phyloP scores from a whole-genome alignment of 805 yeast species.

The Cyberlindnera suaveolens region DNA sequence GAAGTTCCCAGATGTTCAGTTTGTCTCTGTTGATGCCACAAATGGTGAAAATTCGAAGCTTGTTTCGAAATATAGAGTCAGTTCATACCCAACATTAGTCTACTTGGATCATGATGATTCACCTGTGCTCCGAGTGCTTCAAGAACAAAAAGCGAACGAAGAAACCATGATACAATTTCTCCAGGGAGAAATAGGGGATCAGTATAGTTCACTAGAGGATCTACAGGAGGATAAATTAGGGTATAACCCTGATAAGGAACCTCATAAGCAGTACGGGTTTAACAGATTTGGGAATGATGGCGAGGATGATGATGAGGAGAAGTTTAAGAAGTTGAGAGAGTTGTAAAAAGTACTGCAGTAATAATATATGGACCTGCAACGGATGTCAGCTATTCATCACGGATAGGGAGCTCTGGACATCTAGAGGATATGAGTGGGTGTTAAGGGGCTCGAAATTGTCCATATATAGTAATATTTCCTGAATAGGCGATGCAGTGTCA shows the following conservation, averaged over 20 bases:
- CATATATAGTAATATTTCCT: too few species aligned
- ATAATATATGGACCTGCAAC: too few species aligned
- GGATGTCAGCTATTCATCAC: too few species aligned
- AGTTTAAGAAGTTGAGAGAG: conserved; percentile 18
- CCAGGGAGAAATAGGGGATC: conserved; percentile 23
- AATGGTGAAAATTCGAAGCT: conserved; percentile 22
- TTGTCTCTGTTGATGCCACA: conserved; percentile 31
- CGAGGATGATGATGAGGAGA: conserved; percentile 13
- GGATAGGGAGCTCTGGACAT: not conserved
- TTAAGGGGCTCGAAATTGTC: too few species aligned
- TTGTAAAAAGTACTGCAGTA: conserved; percentile 4
- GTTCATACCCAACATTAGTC: conserved; percentile 27
- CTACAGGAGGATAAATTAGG: conserved; percentile 8
- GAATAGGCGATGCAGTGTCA: too few species aligned
- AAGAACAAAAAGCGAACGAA: conserved; percentile 19
- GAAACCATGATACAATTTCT: conserved; percentile 23
- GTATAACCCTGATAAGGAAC: conserved; percentile 13
- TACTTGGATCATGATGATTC: conserved; percentile 17
- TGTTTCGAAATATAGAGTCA: conserved; percentile 23
- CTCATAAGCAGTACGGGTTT: conserved; percentile 5
- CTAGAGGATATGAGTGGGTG: too few species aligned
- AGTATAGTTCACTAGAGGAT: conserved; percentile 7
- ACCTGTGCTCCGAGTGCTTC: conserved; percentile 9
- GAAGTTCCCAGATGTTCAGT: conserved; percentile 17
- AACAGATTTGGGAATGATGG: conserved; percentile 10